Percentiles rank a stretch among this genome's conserved stretches.
phyloP scores from a whole-genome alignment of 192 early-diverging fungal genomes.

The Coemansia reversa region DNA sequence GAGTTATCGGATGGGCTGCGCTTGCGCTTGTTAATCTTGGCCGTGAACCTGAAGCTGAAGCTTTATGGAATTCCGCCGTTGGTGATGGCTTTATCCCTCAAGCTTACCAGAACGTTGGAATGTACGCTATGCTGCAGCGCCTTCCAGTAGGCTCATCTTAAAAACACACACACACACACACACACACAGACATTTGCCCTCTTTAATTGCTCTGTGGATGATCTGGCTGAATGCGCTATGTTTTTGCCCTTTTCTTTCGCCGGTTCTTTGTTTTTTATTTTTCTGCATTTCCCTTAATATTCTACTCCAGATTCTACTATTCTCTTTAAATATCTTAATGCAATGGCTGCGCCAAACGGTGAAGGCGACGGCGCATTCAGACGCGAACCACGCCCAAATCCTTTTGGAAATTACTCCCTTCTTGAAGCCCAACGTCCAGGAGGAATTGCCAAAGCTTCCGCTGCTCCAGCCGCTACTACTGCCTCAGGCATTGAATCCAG shows the following conservation, averaged over 20 bases:
- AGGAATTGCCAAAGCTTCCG: conserved; percentile 3
- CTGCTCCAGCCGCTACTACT: neutral
- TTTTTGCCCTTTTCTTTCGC: too few species aligned
- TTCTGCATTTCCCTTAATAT: neutral
- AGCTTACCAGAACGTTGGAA: conserved; percentile 8
- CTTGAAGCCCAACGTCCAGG: conserved; percentile 35
- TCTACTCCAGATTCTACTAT: too few species aligned
- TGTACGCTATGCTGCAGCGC: conserved; percentile 13
- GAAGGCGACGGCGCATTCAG: neutral
- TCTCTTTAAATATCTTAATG: neutral
- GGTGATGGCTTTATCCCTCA: conserved; percentile 9
- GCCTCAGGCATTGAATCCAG: neutral
- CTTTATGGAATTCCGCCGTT: conserved; percentile 22
- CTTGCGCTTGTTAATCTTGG: conserved; percentile 12
- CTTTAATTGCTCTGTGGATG: neutral
- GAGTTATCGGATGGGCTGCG: conserved; percentile 37
- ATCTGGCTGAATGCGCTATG: neutral
- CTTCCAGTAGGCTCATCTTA: conserved; percentile 4
- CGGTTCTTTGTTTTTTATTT: neutral
- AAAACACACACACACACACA: too few species aligned
- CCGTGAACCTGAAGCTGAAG: conserved; percentile 4
- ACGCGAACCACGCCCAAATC: conserved; percentile 30
- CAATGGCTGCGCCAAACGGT: conserved; percentile 1
- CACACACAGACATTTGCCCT: neutral
- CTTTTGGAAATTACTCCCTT: conserved; percentile 54